A percentile compares a stretch with the other conserved stretches of the same genome.
Conservation (phyloP, 192 early-diverging fungal genomes). For the Cetraspora pellucida region DNA sequence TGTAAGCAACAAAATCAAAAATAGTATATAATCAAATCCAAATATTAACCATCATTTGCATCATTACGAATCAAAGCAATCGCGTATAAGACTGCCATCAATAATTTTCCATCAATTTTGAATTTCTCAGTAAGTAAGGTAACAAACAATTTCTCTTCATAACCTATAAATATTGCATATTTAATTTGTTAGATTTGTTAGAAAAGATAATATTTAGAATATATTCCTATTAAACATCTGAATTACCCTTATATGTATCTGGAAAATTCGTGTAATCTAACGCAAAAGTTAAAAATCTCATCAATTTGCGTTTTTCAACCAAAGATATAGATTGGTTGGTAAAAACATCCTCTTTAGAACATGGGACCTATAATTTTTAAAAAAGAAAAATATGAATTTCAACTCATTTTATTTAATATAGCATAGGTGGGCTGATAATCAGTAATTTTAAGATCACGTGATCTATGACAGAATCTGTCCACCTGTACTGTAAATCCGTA, state of each 20-base stretch:
- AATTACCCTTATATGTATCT: conserved; percentile 41
- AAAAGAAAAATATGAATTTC: background rate
- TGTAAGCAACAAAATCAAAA: background rate
- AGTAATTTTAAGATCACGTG: too few species aligned
- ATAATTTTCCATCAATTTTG: conserved; percentile 63
- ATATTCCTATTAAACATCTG: background rate
- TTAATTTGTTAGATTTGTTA: background rate
- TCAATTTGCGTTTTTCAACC: conserved; percentile 87
- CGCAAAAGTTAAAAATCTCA: conserved; percentile 81
- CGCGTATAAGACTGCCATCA: conserved; percentile 63
- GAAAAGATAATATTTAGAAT: background rate
- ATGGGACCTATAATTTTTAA: conserved; percentile 63
- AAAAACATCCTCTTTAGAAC: conserved; percentile 93
- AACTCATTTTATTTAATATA: background rate
- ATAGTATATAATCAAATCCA: background rate
- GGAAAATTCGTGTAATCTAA: conserved; percentile 50
- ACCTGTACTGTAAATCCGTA: too few species aligned
- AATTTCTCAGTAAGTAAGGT: conserved; percentile 57
- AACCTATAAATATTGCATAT: conserved; percentile 39
- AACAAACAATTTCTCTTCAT: conserved; percentile 43
- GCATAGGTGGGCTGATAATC: background rate
- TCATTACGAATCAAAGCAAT: conserved; percentile 57
- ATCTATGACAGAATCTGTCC: too few species aligned
- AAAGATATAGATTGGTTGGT: conserved; percentile 69
- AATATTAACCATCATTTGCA: conserved; percentile 38